phyloP scores from a whole-genome alignment of 2,329 filamentous ascomycete species.

The Byssochlamys sp. region DNA sequence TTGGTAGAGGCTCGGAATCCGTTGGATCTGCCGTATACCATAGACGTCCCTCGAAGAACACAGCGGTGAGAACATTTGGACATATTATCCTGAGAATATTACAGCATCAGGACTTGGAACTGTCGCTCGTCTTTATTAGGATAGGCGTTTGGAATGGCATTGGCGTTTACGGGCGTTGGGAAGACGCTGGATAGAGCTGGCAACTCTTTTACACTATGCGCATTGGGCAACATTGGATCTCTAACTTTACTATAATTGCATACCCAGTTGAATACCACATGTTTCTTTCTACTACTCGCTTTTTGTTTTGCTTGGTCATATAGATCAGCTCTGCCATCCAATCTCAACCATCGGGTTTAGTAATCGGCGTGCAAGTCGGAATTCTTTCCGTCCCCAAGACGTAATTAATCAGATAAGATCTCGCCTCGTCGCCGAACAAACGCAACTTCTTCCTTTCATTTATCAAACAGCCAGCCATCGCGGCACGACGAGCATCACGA shows the following conservation, averaged over 20 bases:
- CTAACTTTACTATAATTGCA: not conserved
- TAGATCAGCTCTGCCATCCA: not conserved
- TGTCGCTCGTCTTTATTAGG: not conserved
- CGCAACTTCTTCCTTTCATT: not conserved
- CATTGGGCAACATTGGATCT: not conserved
- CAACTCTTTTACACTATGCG: not conserved
- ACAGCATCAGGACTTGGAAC: not conserved
- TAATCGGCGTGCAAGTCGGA: constrained; percentile 5
- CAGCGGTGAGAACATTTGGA: constrained; percentile 4
- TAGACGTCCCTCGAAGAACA: constrained; percentile 13
- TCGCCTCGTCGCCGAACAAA: not conserved
- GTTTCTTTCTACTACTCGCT: not conserved
- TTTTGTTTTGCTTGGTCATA: not conserved
- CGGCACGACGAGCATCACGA: not conserved
- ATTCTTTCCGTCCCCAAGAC: constrained; percentile 1
- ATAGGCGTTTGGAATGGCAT: not conserved
- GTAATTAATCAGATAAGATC: constrained; percentile 3
- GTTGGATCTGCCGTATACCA: constrained; percentile 27
- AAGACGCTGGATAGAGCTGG: not conserved
- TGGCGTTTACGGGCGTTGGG: not conserved
- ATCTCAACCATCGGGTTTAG: constrained; percentile 2
- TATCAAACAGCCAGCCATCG: not conserved
- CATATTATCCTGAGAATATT: not conserved
- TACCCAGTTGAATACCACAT: not conserved
- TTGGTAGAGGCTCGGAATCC: constrained; percentile 20